phyloP scores from a whole-genome alignment of 805 yeast genomes.

The Metschnikowia kofuensis region DNA sequence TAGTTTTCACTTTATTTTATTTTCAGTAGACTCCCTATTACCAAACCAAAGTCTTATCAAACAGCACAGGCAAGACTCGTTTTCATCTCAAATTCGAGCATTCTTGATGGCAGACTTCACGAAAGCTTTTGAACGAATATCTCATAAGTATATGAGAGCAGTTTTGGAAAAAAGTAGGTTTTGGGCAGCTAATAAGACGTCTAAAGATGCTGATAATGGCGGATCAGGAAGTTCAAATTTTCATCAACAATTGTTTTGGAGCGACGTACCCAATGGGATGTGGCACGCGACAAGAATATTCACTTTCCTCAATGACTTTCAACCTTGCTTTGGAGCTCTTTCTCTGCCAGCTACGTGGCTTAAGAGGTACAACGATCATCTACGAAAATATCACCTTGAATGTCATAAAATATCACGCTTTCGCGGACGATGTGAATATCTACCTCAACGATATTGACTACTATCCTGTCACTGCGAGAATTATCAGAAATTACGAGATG shows the following conservation, averaged over 20 bases:
- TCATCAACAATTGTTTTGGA: not conserved
- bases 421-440: conserved; percentile 6
- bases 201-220: not conserved
- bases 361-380: not conserved
- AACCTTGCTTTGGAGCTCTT: conserved; percentile 7
- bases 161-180: not conserved
- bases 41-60: no score
- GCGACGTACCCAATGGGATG: not conserved
- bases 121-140: not conserved
- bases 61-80: no score
- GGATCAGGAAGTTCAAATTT: not conserved
- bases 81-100: no score
- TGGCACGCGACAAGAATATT: conserved; percentile 7
- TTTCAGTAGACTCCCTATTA: no score
- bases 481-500: not conserved
- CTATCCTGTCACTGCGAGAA: not conserved
- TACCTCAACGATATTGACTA: not conserved
- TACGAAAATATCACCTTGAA: not conserved
- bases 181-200: not conserved
- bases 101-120: no score
- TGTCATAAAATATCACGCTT: conserved; percentile 6
- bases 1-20: no score
- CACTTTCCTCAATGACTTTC: conserved; percentile 5
- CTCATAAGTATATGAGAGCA: not conserved
- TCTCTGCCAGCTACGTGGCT: not conserved